Base-by-base conservation (phyloP, 176 grass and related monocot species). In the Rhipidocladum racemiflorum region DNA sequence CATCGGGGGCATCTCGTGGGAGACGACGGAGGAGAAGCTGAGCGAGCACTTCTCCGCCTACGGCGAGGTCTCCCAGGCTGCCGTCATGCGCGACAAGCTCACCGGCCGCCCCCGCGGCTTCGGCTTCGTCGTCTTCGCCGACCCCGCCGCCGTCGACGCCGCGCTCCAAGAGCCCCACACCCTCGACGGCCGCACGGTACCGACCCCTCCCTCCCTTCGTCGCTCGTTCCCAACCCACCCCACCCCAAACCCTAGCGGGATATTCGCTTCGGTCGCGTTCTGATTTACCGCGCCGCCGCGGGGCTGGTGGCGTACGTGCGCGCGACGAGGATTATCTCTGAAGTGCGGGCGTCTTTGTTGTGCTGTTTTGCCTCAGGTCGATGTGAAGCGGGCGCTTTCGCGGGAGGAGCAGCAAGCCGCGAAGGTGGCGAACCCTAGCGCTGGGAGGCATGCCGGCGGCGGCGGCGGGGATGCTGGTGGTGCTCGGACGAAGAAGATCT, bases 1-100 rank as follows among this genome's bases (percentile, higher is more conserved):
- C 82, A 91, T 99, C 82, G 97, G 97, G 78, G 97, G 97, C 75
- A 96, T 99, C 84, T 99, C 97, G 24, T 99, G 97, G 97, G 97
- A 99, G 57, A 99, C 97, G 43, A 88, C 93, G 61, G 97, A 99
- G 85, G 97, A 99, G 6, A 99, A 93, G 91, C 83, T 99, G 18
- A 91, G 75, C 61, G 97, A 99, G 24, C 90, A 99, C 91, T 99
- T 99, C 83, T 86, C 82, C 32, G 49, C 79, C 74, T 99, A 93
- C 39, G 97, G 97, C 35, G 90, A 88, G 63, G 93, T 99, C 29
- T 88, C 91, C 10, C 89, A 95, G 84, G 89, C 91, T 34, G 91
- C 90, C 60, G 90, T 99, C 74, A 99, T 99, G 97, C 75, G 91
- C 49, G 97, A 99, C 80, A 99, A 99, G 89, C 75, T 83, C 53